Conservation (phyloP, 169 alveolate genomes). For the Cryptosporidium muris region DNA sequence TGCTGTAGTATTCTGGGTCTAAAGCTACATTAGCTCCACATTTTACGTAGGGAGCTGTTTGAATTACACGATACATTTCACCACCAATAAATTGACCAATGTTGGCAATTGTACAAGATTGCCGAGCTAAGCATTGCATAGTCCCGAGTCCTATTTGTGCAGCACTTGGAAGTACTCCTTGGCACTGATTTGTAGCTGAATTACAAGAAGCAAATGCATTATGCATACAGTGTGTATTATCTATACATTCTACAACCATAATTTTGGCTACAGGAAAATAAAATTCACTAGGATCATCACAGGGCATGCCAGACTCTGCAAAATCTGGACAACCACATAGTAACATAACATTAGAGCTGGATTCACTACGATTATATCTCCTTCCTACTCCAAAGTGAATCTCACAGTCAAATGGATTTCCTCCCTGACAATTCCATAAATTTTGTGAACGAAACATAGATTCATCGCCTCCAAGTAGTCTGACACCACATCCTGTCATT, state of each 20-base stretch:
- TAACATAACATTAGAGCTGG: conserved; percentile 27
- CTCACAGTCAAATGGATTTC: conserved; percentile 70
- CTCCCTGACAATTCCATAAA: conserved; percentile 66
- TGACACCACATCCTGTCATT: conserved; percentile 64
- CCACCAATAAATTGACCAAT: conserved; percentile 69
- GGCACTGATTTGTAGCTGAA: conserved; percentile 57
- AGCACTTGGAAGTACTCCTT: conserved; percentile 67
- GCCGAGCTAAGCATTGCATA: conserved; percentile 66
- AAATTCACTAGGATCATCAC: conserved; percentile 67
- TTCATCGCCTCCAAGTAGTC: conserved; percentile 45
- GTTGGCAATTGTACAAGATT: conserved; percentile 58
- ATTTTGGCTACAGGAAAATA: conserved; percentile 66
- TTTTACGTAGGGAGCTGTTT: conserved; percentile 73
- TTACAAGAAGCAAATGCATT: conserved; percentile 68
- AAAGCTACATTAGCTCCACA: conserved; percentile 78
- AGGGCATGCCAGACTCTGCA: conserved; percentile 62
- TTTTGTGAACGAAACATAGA: conserved; percentile 60
- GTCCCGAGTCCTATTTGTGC: conserved; percentile 69
- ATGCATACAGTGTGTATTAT: conserved; percentile 68
- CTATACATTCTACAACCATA: conserved; percentile 61
- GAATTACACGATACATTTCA: conserved; percentile 76
- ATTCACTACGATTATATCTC: conserved; percentile 61
- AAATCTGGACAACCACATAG: conserved; percentile 69
- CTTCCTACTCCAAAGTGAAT: conserved; percentile 71
- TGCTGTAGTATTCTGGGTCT: conserved; percentile 75